Conservation (phyloP, 1,139 yeast genomes). For the Hemisphaericaspora xylofermentans region DNA sequence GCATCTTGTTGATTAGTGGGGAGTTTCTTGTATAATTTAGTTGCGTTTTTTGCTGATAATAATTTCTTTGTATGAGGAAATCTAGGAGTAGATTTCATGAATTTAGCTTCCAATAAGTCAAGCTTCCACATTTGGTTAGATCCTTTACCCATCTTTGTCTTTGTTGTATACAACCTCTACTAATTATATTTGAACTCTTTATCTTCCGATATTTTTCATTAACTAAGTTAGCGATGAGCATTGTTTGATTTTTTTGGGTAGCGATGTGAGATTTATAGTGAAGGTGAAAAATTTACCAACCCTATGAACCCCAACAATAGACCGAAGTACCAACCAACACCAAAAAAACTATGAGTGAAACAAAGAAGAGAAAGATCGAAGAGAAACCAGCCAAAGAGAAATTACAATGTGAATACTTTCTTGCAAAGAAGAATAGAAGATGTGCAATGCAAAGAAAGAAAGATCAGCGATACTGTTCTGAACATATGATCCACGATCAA, state of each 20-base stretch:
- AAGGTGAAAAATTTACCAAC: too few relatives aligned
- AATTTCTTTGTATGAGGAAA: conserved; percentile 53
- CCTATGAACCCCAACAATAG: too few relatives aligned
- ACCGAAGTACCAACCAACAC: conserved; percentile 5
- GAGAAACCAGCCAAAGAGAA: background rate
- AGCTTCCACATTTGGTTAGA: conserved; percentile 44
- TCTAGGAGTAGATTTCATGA: conserved; percentile 46
- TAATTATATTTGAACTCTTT: too few relatives aligned
- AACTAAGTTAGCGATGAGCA: background rate
- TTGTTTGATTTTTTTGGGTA: background rate
- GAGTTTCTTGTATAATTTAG: conserved; percentile 42
- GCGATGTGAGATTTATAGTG: background rate
- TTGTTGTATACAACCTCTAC: background rate
- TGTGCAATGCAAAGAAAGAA: conserved; percentile 64
- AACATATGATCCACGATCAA: conserved; percentile 44
- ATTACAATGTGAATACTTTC: conserved; percentile 45
- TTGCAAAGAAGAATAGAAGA: conserved; percentile 48
- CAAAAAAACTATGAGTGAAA: conserved; percentile 5
- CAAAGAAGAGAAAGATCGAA: conserved; percentile 18
- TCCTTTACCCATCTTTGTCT: background rate
- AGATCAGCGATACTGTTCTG: conserved; percentile 57
- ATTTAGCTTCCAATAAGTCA: conserved; percentile 52
- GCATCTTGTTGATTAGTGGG: conserved; percentile 45
- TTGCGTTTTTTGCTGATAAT: conserved; percentile 46
- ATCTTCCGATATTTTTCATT: too few relatives aligned